phyloP scores from a whole-genome alignment of 768 basidiomycete genomes.

The Erythrobasidium yunnanense region DNA sequence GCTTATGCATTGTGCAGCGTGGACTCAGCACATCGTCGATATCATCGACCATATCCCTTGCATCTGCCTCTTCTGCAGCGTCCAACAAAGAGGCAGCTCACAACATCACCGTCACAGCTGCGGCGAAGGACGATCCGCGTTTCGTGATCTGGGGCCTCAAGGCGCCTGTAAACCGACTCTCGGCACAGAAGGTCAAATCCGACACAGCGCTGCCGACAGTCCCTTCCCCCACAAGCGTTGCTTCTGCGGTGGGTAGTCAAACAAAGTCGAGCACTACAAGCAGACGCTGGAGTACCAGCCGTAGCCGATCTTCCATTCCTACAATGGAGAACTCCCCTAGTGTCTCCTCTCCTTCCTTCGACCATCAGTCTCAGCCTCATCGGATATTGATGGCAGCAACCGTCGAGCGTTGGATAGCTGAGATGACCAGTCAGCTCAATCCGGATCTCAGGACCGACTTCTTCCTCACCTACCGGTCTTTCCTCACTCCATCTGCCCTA shows the following conservation, averaged over 20 bases:
- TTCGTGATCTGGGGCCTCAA: slow-evolving; percentile 82
- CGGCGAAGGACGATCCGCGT: slow-evolving; percentile 63
- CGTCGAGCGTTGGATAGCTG: slow-evolving; percentile 85
- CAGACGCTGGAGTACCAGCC: too few relatives aligned
- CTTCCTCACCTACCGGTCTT: slow-evolving; percentile 82
- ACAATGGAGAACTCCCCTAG: too few relatives aligned
- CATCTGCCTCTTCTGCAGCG: background rate
- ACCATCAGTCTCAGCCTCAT: background rate
- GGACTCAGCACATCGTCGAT: slow-evolving; percentile 22
- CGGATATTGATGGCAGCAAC: slow-evolving; percentile 69
- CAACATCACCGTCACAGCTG: slow-evolving; percentile 27
- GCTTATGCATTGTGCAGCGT: background rate
- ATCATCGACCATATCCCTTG: slow-evolving; percentile 18
- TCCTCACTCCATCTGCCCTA: slow-evolving; percentile 66
- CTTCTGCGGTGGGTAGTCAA: too few relatives aligned
- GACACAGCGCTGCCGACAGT: too few relatives aligned
- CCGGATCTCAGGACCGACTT: slow-evolving; percentile 80
- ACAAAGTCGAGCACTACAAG: too few relatives aligned
- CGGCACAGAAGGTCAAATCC: background rate
- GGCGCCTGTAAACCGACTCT: slow-evolving; percentile 26
- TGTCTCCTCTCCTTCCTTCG: too few relatives aligned
- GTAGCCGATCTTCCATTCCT: too few relatives aligned
- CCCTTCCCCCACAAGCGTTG: too few relatives aligned
- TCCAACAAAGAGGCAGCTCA: slow-evolving; percentile 17
- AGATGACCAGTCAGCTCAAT: slow-evolving; percentile 72